phyloP scores from a whole-genome alignment of 495 filamentous ascomycete species.

The Monascus purpureus region DNA sequence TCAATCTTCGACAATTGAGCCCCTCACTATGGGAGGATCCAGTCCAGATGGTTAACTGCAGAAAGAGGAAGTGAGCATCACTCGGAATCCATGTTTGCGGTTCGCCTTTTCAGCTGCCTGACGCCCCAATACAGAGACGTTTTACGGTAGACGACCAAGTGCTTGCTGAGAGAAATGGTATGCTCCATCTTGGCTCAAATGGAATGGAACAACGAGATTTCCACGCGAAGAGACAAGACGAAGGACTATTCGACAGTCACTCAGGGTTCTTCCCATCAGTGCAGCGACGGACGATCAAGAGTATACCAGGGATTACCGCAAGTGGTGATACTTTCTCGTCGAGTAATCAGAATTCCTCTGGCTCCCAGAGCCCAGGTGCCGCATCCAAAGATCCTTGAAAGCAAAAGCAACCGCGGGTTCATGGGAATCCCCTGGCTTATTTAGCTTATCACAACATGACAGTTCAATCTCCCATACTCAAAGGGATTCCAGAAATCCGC shows the following conservation, averaged over 20 bases:
- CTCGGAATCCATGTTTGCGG: too few relatives aligned
- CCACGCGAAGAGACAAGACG: not conserved
- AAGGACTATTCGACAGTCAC: too few relatives aligned
- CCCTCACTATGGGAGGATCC: not conserved
- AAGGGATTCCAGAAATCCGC: not conserved
- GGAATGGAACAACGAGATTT: not conserved
- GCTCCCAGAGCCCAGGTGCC: slow-evolving; percentile 5
- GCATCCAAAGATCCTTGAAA: slow-evolving; percentile 1
- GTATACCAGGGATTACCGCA: too few relatives aligned
- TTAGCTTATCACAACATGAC: too few relatives aligned
- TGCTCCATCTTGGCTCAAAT: not conserved
- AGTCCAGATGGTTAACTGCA: not conserved
- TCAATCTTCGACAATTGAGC: not conserved
- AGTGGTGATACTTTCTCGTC: slow-evolving; percentile 1
- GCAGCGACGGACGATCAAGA: too few relatives aligned
- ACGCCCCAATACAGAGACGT: slow-evolving; percentile 1
- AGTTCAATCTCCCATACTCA: too few relatives aligned
- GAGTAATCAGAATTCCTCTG: slow-evolving; percentile 5
- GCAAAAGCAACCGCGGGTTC: not conserved
- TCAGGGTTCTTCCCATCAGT: too few relatives aligned
- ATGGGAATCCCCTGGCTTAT: too few relatives aligned
- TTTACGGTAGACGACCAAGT: slow-evolving; percentile 11
- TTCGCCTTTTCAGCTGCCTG: not conserved
- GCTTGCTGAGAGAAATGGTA: slow-evolving; percentile 5
- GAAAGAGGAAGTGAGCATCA: too few relatives aligned